These are phyloP conservation scores for Kuraishia molischiana DNA, from an alignment of 805 yeast genomes.

Conservation along the genomic window DNA sequence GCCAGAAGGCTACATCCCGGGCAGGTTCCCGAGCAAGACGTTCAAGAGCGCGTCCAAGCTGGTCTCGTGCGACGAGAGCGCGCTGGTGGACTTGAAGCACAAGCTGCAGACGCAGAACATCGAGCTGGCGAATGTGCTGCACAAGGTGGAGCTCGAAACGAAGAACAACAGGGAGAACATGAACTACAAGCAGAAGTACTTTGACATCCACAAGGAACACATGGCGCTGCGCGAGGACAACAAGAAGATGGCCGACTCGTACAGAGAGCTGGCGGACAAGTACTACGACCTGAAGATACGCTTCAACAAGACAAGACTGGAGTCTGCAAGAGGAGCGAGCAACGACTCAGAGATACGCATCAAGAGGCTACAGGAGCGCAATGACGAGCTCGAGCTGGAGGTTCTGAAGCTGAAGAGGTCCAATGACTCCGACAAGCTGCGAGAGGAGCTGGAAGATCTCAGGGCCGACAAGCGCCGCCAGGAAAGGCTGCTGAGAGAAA, in stretches of 20 bases:
- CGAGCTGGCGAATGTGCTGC: neutral
- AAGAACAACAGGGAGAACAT: neutral
- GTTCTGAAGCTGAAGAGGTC: too few species aligned
- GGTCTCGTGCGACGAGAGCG: neutral
- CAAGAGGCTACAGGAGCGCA: neutral
- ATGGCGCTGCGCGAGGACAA: constrained; percentile 19
- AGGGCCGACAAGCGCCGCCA: too few species aligned
- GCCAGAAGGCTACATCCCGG: neutral
- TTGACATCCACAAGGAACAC: constrained; percentile 17
- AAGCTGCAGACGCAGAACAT: neutral
- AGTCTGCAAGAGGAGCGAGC: neutral
- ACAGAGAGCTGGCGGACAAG: constrained; percentile 19
- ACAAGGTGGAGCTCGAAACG: neutral
- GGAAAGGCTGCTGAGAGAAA: too few species aligned
- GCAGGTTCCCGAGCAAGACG: neutral
- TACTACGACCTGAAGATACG: constrained; percentile 14
- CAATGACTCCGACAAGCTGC: too few species aligned
- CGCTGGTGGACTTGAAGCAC: neutral
- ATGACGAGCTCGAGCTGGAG: neutral
- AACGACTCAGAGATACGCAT: neutral
- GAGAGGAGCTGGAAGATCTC: too few species aligned
- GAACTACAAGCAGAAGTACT: constrained; percentile 8
- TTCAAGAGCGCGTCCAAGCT: neutral
- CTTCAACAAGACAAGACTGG: neutral
- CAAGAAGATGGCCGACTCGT: constrained; percentile 21